A percentile compares a stretch with the other conserved stretches of the same genome.
These are phyloP conservation scores for Trichosporon sp. DNA, from an alignment of 1,284 basidiomycete species.

Conservation along the genomic window DNA sequence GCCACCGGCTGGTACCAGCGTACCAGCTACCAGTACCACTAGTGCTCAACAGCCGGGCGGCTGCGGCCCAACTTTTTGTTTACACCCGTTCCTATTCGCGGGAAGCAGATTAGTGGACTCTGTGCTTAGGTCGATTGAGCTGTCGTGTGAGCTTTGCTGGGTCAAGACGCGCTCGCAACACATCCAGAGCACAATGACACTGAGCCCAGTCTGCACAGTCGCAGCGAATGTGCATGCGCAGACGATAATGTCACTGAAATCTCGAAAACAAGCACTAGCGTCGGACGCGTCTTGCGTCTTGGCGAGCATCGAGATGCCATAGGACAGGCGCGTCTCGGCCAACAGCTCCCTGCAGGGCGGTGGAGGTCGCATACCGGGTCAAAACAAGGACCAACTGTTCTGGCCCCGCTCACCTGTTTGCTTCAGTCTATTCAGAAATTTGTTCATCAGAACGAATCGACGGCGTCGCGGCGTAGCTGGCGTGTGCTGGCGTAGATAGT, in stretches of 20 bases:
- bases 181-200: no score
- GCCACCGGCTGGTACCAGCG: neutral
- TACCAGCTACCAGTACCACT: neutral
- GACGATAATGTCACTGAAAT: neutral
- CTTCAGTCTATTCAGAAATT: neutral
- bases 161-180: no score
- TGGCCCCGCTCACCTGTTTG: neutral
- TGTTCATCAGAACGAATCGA: neutral
- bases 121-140: neutral
- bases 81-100: neutral
- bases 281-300: neutral
- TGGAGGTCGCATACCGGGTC: neutral
- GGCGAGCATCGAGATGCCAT: neutral
- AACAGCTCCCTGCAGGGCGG: neutral
- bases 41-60: neutral
- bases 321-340: neutral
- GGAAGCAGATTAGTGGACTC: neutral
- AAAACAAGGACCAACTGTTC: neutral
- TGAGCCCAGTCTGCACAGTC: no score
- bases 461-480: neutral
- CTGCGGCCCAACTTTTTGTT: constrained; percentile 6
- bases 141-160: neutral
- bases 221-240: neutral
- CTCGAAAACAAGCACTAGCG: neutral
- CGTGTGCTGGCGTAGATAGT: no score